Evolutionary conservation across 2,329 filamentous ascomycete genomes (phyloP), one percentile per base, ranked within the genome.

Genomic region (Colletotrichum tofieldiae): DNA sequence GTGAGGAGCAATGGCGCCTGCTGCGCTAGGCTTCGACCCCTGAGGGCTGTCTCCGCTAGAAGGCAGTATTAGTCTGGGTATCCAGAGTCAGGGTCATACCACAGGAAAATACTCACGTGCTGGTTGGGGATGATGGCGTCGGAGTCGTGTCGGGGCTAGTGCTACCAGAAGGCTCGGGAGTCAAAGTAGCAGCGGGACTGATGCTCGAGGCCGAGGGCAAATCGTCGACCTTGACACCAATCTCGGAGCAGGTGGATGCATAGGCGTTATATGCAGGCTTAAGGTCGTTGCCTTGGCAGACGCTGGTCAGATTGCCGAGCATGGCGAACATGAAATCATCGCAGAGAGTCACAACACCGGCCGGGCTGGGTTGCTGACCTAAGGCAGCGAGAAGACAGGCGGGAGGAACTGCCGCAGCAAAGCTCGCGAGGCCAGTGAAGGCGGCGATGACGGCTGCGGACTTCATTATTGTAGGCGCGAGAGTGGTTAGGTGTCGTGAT

Each of bases 351-450:
- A 69, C 43, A 23, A 74, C 41, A 11, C 68, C 47, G 23, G 62
- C 16, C 3, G 71, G 70, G 26, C 67, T 67, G 32, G 65, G 32
- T 49, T 76, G 75, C n/a, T 68, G 32, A 41, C 45, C 63, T 14
- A 76, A 56, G 26, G 70, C 75, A 11, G 62, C 60, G 9, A 76
- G 26, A 26, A 76, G 63, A 55, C 75, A 76, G n/a, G 73, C 73
- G 2, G 70, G 72, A 49, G 75, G 72, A 2, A 26, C 41, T 54
- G 67, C 71, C 23, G 68, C 49, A 52, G 54, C 63, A 29, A 76
- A 41, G n/a, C 52, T 39, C 49, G 52, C 32, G 37, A 75, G 41
- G 47, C 74, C 41, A 39, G 62, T 18, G 60, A 73, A 65, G 11
- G 67, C 55, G 2, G 65, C 35, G 55, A 75, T 56, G 65, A 72